These are phyloP conservation scores for Nicotiana otophora DNA, from an alignment of 257 asterid species.

Conservation along the genomic window DNA sequence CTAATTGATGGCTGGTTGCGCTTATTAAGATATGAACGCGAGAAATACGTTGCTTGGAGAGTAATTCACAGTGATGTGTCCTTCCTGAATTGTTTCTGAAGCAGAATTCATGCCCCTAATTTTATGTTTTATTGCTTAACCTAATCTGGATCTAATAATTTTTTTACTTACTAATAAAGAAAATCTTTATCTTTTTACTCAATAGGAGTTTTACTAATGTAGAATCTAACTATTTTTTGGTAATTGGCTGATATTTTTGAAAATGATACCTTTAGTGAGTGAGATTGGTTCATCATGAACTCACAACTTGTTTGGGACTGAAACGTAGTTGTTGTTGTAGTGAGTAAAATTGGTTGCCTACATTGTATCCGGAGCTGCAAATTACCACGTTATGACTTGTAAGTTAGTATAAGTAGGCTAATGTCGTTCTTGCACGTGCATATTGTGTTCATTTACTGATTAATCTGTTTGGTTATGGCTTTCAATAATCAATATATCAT, in stretches of 20 bases:
- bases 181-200: background rate
- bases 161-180: background rate
- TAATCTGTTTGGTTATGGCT: background rate
- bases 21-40: background rate
- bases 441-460: background rate
- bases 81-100: background rate
- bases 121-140: background rate
- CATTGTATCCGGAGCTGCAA: background rate
- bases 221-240: background rate
- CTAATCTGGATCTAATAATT: background rate
- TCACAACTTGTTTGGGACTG: too few relatives aligned
- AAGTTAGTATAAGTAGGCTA: background rate
- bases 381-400: background rate
- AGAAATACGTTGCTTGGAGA: background rate
- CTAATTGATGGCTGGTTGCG: too few relatives aligned
- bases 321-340: background rate
- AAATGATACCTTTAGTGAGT: background rate
- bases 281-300: background rate
- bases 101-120: background rate
- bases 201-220: background rate
- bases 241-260: background rate
- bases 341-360: background rate
- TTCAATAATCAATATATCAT: background rate
- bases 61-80: background rate
- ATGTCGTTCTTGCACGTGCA: background rate